Evolutionary conservation across 1,139 yeast species (phyloP).

Genomic region (Meyerozyma smithsonii): DNA sequence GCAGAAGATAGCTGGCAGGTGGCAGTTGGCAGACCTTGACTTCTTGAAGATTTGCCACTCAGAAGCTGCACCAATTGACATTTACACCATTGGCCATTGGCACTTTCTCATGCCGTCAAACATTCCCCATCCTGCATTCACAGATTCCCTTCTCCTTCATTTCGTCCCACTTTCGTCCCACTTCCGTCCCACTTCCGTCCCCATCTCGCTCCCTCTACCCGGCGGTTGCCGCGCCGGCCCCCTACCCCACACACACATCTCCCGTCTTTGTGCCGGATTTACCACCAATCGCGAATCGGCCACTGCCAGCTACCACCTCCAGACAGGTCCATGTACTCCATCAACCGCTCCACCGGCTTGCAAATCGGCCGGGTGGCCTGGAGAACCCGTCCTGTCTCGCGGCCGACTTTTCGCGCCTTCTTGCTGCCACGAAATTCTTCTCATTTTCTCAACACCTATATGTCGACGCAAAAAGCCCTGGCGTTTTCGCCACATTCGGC

Average conservation of each 20-base stretch:
- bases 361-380: background rate
- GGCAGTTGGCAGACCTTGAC: no score
- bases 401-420: background rate
- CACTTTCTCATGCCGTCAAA: no score
- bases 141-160: no score
- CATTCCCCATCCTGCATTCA: no score
- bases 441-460: background rate
- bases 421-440: background rate
- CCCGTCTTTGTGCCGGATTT: constrained; percentile 2
- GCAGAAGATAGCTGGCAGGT: background rate
- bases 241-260: background rate
- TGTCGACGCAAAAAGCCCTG: background rate
- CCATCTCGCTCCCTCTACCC: background rate
- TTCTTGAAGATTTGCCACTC: no score
- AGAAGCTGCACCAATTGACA: no score
- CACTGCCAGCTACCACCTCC: background rate
- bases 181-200: no score
- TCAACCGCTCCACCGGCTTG: background rate
- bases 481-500: background rate
- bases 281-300: background rate
- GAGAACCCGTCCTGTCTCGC: background rate
- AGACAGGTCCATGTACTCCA: background rate
- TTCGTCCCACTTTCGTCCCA: no score
- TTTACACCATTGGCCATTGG: no score
- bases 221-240: background rate